Percentiles rank a stretch among this genome's conserved stretches.
phyloP scores from a whole-genome alignment of 2,329 filamentous ascomycete genomes.

The Venturia nashicola region DNA sequence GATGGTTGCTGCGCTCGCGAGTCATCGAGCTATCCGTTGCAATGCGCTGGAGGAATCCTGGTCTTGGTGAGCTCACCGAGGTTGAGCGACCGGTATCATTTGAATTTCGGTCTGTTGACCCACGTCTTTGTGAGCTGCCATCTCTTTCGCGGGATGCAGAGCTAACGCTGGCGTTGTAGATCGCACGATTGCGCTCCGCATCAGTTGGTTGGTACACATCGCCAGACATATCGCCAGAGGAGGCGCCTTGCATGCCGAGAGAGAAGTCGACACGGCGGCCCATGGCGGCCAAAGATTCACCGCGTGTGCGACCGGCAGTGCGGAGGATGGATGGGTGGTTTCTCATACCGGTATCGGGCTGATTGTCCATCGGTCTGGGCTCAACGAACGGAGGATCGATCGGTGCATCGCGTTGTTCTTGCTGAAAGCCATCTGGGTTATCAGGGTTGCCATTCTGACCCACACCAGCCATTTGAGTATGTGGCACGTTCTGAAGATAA shows the following conservation, averaged over 20 bases:
- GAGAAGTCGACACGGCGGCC: constrained; percentile 58
- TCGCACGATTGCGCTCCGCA: constrained; percentile 27
- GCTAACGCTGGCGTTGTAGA: constrained; percentile 20
- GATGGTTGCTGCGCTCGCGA: constrained; percentile 33
- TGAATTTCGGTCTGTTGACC: constrained; percentile 13
- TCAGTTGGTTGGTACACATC: constrained; percentile 49
- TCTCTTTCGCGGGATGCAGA: constrained; percentile 24
- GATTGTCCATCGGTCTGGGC: background rate
- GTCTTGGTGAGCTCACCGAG: constrained; percentile 16
- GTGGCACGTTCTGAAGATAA: constrained; percentile 44
- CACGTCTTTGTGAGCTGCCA: constrained; percentile 12
- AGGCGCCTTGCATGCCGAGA: constrained; percentile 50
- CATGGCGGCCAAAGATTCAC: constrained; percentile 46
- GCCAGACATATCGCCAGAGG: constrained; percentile 45
- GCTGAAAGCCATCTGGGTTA: constrained; percentile 14
- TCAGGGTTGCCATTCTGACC: constrained; percentile 33
- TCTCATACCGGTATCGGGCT: background rate
- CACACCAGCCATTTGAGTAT: constrained; percentile 28
- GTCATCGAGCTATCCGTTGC: constrained; percentile 21
- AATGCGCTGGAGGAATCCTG: constrained; percentile 20
- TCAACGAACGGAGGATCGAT: constrained; percentile 8
- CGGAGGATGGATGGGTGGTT: constrained; percentile 7
- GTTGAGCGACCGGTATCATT: constrained; percentile 23
- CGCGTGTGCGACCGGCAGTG: constrained; percentile 32
- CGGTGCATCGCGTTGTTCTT: background rate